Percentiles rank a stretch among this genome's conserved stretches.
Evolutionary conservation across 2,329 filamentous ascomycete genomes (phyloP).

Genomic region (Colletotrichum ledebouriae): DNA sequence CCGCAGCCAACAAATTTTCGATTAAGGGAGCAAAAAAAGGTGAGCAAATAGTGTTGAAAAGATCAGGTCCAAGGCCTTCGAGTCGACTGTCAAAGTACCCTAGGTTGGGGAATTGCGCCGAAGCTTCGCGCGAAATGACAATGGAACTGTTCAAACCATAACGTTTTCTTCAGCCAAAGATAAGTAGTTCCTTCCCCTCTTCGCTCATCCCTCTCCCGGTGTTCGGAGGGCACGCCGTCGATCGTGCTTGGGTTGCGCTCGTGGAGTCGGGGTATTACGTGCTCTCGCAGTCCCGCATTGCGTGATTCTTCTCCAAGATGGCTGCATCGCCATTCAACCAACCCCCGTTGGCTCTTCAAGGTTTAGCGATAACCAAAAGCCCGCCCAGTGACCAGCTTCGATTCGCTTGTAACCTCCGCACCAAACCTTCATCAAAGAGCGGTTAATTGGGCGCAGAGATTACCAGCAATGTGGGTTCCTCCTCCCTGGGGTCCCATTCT

Average conservation of each 20-base stretch:
- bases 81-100: no score
- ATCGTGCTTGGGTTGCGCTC: constrained; percentile 17
- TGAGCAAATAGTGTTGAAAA: background rate
- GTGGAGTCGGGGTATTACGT: constrained; percentile 35
- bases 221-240: constrained; percentile 23
- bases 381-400: no score
- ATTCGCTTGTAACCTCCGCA: background rate
- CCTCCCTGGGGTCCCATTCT: background rate
- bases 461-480: background rate
- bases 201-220: constrained; percentile 9
- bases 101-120: no score
- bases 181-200: background rate
- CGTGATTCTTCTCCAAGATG: constrained; percentile 43
- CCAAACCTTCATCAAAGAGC: background rate
- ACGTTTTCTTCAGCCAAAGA: constrained; percentile 3
- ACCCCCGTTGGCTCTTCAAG: constrained; percentile 15
- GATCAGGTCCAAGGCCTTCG: no score
- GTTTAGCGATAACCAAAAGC: constrained; percentile 23
- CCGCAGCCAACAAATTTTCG: constrained; percentile 13
- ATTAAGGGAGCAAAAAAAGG: background rate
- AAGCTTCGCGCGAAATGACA: constrained; percentile 4
- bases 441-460: constrained; percentile 1
- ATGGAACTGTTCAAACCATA: background rate
- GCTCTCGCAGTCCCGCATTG: constrained; percentile 42
- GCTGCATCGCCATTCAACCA: constrained; percentile 39